Percentiles rank a stretch among this genome's conserved stretches.
Evolutionary conservation across 352 stramenopile species (phyloP).

Genomic region (Globisporangium polare): DNA sequence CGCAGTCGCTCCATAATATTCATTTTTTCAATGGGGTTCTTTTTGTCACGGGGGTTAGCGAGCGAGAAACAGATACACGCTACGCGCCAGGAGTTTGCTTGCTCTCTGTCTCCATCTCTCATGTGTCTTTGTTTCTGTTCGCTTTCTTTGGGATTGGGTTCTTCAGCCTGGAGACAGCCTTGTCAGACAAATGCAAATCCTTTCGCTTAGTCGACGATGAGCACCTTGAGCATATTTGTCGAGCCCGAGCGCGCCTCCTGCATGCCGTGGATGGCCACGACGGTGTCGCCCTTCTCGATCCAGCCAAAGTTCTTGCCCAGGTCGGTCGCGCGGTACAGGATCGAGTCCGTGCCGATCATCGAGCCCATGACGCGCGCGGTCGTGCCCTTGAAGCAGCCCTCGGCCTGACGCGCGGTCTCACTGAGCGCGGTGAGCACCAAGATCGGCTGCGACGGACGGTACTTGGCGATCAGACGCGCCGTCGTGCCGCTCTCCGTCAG

Average conservation of each 20-base stretch:
- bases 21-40: neutral
- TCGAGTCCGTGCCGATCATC: conserved; percentile 90
- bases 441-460: conserved; percentile 84
- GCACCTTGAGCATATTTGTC: conserved; percentile 91
- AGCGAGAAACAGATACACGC: neutral
- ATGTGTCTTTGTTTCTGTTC: neutral
- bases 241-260: conserved; percentile 84
- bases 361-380: conserved; percentile 71
- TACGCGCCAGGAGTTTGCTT: neutral
- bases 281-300: conserved; percentile 84
- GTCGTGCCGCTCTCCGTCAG: conserved; percentile 94
- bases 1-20: neutral
- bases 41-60: neutral
- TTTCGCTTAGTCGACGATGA: conserved; percentile 73
- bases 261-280: conserved; percentile 89
- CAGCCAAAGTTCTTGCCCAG: conserved; percentile 85
- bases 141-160: neutral
- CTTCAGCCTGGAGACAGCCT: neutral
- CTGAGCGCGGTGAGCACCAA: conserved; percentile 74
- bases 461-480: conserved; percentile 94
- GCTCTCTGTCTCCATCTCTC: neutral
- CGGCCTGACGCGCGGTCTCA: conserved; percentile 56
- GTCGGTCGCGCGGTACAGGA: conserved; percentile 85
- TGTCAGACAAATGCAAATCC: neutral
- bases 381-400: conserved; percentile 66